Evolutionary conservation across 2,329 filamentous ascomycete genomes (phyloP).

Genomic region (Colletotrichum tropicale): DNA sequence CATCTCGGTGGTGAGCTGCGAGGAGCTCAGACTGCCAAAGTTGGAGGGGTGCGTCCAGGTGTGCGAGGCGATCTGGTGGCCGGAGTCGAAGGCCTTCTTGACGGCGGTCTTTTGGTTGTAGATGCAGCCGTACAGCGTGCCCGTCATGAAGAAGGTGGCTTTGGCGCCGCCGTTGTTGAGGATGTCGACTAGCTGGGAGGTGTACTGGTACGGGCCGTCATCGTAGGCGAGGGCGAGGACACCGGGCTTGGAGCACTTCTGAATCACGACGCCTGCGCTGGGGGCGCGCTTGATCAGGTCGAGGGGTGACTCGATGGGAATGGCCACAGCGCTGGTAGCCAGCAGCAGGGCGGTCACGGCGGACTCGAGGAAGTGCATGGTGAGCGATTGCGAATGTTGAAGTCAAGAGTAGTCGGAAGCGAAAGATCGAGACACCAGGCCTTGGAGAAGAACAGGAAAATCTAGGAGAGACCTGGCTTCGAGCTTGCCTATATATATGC

Average conservation of each 20-base stretch:
- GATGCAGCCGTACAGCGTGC: constrained; percentile 55
- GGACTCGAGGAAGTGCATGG: constrained; percentile 28
- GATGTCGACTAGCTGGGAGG: constrained; percentile 52
- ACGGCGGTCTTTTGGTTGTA: constrained; percentile 57
- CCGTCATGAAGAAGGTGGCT: constrained; percentile 59
- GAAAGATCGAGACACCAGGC: not conserved
- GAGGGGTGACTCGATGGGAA: constrained; percentile 38
- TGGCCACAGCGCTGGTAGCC: constrained; percentile 28
- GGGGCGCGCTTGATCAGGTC: constrained; percentile 45
- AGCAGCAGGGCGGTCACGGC: constrained; percentile 28
- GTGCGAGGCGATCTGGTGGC: constrained; percentile 60
- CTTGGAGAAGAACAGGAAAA: not conserved
- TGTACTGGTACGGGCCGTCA: constrained; percentile 57
- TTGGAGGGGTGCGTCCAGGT: constrained; percentile 55
- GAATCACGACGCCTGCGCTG: constrained; percentile 47
- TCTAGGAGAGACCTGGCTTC: not conserved
- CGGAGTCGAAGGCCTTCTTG: constrained; percentile 53
- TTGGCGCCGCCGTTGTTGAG: constrained; percentile 52
- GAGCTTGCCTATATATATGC: constrained; percentile 7
- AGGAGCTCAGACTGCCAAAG: constrained; percentile 42
- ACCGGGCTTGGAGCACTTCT: constrained; percentile 46
- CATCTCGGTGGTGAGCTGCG: constrained; percentile 51
- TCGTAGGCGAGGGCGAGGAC: constrained; percentile 58
- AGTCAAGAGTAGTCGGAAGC: not conserved
- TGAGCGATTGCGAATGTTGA: not conserved